phyloP scores from a whole-genome alignment of 192 early-diverging fungal species.

The Podila minutissima region DNA sequence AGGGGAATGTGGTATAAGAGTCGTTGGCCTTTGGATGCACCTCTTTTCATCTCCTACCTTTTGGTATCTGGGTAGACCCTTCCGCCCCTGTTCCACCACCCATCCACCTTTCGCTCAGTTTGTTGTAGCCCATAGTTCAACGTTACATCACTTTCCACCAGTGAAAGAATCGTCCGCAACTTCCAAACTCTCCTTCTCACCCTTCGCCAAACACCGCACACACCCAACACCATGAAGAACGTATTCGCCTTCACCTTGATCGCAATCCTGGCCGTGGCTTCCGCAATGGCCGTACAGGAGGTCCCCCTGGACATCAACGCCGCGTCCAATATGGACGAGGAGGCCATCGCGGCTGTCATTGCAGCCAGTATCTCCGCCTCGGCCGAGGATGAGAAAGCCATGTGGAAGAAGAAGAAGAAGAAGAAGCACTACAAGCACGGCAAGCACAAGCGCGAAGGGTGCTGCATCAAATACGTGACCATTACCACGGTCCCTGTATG shows the following conservation, averaged over 20 bases:
- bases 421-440: conserved; percentile 7
- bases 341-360: neutral
- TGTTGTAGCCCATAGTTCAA: no score
- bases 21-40: neutral
- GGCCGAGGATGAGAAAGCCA: neutral
- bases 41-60: neutral
- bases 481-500: conserved; percentile 1
- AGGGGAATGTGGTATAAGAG: neutral
- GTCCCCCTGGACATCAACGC: neutral
- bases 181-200: neutral
- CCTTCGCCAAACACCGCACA: neutral
- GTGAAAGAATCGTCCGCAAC: neutral
- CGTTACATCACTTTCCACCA: no score
- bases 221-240: conserved; percentile 3
- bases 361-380: neutral
- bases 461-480: conserved; percentile 24
- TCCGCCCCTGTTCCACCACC: neutral
- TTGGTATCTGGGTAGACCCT: neutral
- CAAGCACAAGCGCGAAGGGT: neutral
- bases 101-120: no score
- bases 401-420: conserved; percentile 4
- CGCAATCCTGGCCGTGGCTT: conserved; percentile 1
- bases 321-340: neutral
- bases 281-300: neutral
- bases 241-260: conserved; percentile 1